These are phyloP conservation scores for Tanacetum coccineum DNA, from an alignment of 129 eudicot genomes.

Conservation along the genomic window DNA sequence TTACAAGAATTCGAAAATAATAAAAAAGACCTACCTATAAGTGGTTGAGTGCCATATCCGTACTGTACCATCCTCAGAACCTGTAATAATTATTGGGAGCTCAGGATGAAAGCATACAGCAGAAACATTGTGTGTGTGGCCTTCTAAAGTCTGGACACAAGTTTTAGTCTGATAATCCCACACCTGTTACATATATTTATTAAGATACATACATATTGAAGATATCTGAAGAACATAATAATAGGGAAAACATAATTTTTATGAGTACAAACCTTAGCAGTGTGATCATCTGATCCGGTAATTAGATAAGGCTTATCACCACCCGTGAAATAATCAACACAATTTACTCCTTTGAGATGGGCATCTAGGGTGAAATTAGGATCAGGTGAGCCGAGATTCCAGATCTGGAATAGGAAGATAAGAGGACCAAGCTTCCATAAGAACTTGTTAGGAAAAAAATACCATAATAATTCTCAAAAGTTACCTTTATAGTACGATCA, in stretches of 20 bases:
- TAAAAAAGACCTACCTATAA: constrained; percentile 44
- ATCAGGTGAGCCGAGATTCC: constrained; percentile 93
- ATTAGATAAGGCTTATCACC: constrained; percentile 82
- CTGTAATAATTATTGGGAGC: constrained; percentile 84
- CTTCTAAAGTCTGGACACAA: constrained; percentile 85
- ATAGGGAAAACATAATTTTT: constrained; percentile 6
- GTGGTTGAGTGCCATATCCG: constrained; percentile 95
- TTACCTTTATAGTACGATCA: constrained; percentile 95
- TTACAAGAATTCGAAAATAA: constrained; percentile 9
- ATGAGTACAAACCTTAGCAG: constrained; percentile 65
- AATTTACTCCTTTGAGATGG: constrained; percentile 87
- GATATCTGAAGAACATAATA: not conserved
- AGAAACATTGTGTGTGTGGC: constrained; percentile 91
- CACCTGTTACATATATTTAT: constrained; percentile 48
- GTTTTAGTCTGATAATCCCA: constrained; percentile 90
- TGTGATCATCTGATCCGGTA: constrained; percentile 93
- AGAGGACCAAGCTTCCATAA: constrained; percentile 1
- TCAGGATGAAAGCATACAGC: constrained; percentile 89
- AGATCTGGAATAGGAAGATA: constrained; percentile 45
- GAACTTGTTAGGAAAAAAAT: constrained; percentile 3
- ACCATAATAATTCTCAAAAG: constrained; percentile 4
- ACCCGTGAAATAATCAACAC: constrained; percentile 91
- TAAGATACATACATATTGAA: constrained; percentile 10
- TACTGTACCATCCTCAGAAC: constrained; percentile 95
- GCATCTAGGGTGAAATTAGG: constrained; percentile 89